Evolutionary conservation across 495 filamentous ascomycete genomes (phyloP), one percentile per base, ranked within the genome.

Genomic region (Penicillium antarcticum): DNA sequence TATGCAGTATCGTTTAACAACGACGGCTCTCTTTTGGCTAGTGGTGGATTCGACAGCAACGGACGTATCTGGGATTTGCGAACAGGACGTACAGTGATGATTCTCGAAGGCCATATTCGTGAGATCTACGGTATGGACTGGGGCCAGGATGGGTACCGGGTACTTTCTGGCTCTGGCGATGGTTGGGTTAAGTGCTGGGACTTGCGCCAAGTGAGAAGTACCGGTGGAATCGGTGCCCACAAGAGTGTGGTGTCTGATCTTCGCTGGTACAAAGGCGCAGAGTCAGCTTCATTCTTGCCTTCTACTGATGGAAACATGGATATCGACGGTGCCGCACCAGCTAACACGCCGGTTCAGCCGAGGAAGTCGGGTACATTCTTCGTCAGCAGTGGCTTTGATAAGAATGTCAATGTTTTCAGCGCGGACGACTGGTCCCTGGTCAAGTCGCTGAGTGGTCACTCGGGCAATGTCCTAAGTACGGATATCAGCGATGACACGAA

Each of bases 121-220:
- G 91, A 95, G 16, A 95, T 99, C 40, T 91, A 92, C 53, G 91
- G 84, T 1, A 71, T 97, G 13, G 92, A 96, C 63, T 99, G 94
- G 94, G 85, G 87, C 42, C 79, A 84, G 1, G 95, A 99, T 60
- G 91, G 91, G 1, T 86, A 95, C 63, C 84, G 94, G 7, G 84
- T 97, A 13, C 74, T 97, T 5, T 88, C 89, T 6, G 91, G 91
- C 2, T 91, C 88, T n/a, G 91, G 83, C 1, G 94, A 99, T 62
- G 94, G 92, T 5, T 96, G 92, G 81, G 85, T 94, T 48, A 97
- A 97, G 66, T 95, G 92, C 72, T 99, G 94, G 94, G 94, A 99
- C 65, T 75, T 97, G 40, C 83, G 94, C 2, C 90, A 91, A 63
- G 91, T 97, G 40, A 82, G 85, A 56, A 85, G 86, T 51, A 84